Conservation (phyloP, 2,329 filamentous ascomycete genomes). For the Xylariaceae sp. region DNA sequence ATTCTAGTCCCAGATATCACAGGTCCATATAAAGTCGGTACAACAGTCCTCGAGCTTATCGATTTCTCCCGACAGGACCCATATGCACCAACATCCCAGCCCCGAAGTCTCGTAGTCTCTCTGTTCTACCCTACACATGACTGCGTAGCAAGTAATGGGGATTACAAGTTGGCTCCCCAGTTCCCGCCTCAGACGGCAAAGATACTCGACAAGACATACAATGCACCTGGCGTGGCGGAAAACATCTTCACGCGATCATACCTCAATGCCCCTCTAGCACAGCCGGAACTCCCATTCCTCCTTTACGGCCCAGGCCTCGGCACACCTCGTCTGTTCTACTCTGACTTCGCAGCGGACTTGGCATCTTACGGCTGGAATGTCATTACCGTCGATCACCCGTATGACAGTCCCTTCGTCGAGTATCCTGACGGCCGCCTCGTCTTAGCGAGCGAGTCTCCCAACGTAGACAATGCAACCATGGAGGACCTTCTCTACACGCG, state of each 20-base stretch:
- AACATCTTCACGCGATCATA: conserved; percentile 20
- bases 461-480: conserved; percentile 12
- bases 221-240: conserved; percentile 8
- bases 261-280: conserved; percentile 12
- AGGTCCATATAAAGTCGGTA: conserved; percentile 23
- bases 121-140: conserved; percentile 25
- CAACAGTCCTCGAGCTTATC: conserved; percentile 19
- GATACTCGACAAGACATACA: conserved; percentile 3
- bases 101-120: conserved; percentile 22
- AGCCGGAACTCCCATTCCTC: conserved; percentile 25
- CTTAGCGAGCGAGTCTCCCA: conserved; percentile 11
- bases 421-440: conserved; percentile 41
- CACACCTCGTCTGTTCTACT: conserved; percentile 41
- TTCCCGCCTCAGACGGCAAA: conserved; percentile 10
- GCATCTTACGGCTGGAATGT: conserved; percentile 45
- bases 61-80: conserved; percentile 21
- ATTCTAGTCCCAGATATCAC: conserved; percentile 12
- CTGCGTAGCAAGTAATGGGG: not conserved
- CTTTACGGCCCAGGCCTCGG: conserved; percentile 45
- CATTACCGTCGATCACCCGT: conserved; percentile 46
- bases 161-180: conserved; percentile 13
- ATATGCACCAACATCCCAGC: conserved; percentile 17
- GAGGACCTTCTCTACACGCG: conserved; percentile 26
- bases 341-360: conserved; percentile 40
- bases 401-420: conserved; percentile 42